A percentile compares a stretch with the other conserved stretches of the same genome.
Evolutionary conservation across 2,329 filamentous ascomycete genomes (phyloP).

Genomic region (Calonectria pteridis): DNA sequence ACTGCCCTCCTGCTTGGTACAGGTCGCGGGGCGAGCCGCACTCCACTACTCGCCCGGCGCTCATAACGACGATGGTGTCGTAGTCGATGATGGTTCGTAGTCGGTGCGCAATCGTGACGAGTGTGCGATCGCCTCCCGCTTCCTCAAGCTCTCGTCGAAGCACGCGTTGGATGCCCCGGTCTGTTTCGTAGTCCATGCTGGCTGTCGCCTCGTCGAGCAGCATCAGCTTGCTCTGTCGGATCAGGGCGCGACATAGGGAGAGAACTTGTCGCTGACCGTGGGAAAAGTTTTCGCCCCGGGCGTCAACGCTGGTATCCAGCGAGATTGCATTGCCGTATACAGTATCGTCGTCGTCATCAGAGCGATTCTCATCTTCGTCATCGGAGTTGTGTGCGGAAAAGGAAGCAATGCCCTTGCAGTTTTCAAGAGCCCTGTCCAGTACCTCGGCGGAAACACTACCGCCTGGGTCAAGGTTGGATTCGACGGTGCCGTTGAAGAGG

Average conservation of each 20-base stretch:
- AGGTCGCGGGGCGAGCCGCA: slow-evolving; percentile 62
- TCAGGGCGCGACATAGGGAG: slow-evolving; percentile 67
- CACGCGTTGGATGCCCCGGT: slow-evolving; percentile 66
- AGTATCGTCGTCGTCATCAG: slow-evolving; percentile 7
- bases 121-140: slow-evolving; percentile 59
- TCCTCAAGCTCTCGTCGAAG: slow-evolving; percentile 62
- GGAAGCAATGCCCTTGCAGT: slow-evolving; percentile 71
- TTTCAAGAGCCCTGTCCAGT: slow-evolving; percentile 70
- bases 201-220: slow-evolving; percentile 71
- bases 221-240: slow-evolving; percentile 67
- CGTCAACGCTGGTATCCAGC: slow-evolving; percentile 62
- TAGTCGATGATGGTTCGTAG: slow-evolving; percentile 71
- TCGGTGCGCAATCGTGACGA: slow-evolving; percentile 70
- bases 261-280: slow-evolving; percentile 71
- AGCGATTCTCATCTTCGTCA: slow-evolving; percentile 40
- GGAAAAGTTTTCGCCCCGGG: slow-evolving; percentile 67
- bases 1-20: slow-evolving; percentile 58
- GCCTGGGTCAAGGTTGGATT: slow-evolving; percentile 74
- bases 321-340: slow-evolving; percentile 42
- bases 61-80: slow-evolving; percentile 70
- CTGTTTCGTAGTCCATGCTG: slow-evolving; percentile 70
- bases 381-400: slow-evolving; percentile 58
- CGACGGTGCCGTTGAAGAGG: slow-evolving; percentile 66
- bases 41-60: slow-evolving; percentile 65
- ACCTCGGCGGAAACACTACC: slow-evolving; percentile 64